Evolutionary conservation across 805 yeast genomes (phyloP), one percentile per base, ranked within the genome.

Genomic region (Candida succiphila): DNA sequence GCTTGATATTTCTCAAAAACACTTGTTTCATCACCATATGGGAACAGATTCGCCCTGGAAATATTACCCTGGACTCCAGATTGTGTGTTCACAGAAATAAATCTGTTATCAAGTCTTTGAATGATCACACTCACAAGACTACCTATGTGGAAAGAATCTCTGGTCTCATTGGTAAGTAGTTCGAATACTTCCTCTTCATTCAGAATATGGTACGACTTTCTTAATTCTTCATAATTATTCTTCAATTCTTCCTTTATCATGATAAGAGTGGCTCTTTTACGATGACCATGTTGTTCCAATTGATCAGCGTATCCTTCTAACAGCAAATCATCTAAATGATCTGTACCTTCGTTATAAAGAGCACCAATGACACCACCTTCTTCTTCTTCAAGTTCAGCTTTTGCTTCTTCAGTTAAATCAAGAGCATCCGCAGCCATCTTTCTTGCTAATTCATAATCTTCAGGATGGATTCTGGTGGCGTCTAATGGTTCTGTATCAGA

Each of bases 401-500:
- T 85, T 43, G 87, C 95, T 56, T 89, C 97, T 48, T 94, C 98
- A 47, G 87, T 96, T 42, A 88, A 70, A 53, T 89, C 98, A 43
- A 92, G 68, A 2, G 98, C 97, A 63, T 92, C 98, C 2, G 95
- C 92, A 7, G 96, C 97, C 88, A 92, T 92, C 55, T 92, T 92
- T 32, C 92, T 75, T 3, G 96, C 97, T 45, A 92, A 67, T 42
- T 85, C 95, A 54, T 92, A 92, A 60, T 92, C 99, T 58, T 92
- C 97, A 7, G 97, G 97, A 49, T 92, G 99, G 30, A 92, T 87
- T 61, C 98, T 74, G 0, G 98, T 92, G 32, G 92, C 88, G 56
- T 92, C 99, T 44, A 92, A 67, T 28, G 81, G 65, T 49, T 89
- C 96, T 24, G 80, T 71, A n/a, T 73, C 61, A 37, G 76, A 78